Conservation (phyloP, 2,329 filamentous ascomycete genomes). For the Colletotrichum truncatum region DNA sequence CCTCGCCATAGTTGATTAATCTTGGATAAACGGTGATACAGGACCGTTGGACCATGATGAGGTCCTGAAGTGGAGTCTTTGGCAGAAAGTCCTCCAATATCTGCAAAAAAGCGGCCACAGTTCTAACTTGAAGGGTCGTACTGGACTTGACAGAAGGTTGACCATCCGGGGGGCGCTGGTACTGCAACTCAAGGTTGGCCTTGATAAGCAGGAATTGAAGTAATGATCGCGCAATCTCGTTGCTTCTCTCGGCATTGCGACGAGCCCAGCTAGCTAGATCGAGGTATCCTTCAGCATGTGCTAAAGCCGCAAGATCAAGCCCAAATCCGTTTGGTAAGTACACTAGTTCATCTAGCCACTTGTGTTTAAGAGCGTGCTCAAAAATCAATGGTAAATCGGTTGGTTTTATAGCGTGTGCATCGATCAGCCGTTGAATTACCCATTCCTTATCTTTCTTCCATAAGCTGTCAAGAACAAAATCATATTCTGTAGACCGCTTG, state of each 20-base stretch:
- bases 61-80: conserved; percentile 68
- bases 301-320: conserved; percentile 85
- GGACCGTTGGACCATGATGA: conserved; percentile 83
- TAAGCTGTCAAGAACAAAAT: conserved; percentile 89
- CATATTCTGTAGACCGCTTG: conserved; percentile 79
- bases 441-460: conserved; percentile 92
- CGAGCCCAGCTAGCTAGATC: conserved; percentile 85
- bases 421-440: conserved; percentile 83
- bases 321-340: conserved; percentile 84
- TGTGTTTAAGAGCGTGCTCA: conserved; percentile 78
- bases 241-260: conserved; percentile 71
- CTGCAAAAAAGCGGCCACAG: conserved; percentile 81
- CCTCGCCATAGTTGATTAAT: conserved; percentile 95
- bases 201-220: conserved; percentile 87
- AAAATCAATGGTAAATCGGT: conserved; percentile 53
- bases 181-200: conserved; percentile 80
- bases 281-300: conserved; percentile 82
- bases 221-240: conserved; percentile 76
- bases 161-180: conserved; percentile 74
- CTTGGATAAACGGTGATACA: conserved; percentile 94
- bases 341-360: conserved; percentile 85
- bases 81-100: conserved; percentile 79
- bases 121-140: conserved; percentile 84
- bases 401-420: conserved; percentile 80
- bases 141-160: conserved; percentile 67